These are phyloP conservation scores for Mercurialis annua DNA, from an alignment of 345 rosid genomes.

Conservation along the genomic window DNA sequence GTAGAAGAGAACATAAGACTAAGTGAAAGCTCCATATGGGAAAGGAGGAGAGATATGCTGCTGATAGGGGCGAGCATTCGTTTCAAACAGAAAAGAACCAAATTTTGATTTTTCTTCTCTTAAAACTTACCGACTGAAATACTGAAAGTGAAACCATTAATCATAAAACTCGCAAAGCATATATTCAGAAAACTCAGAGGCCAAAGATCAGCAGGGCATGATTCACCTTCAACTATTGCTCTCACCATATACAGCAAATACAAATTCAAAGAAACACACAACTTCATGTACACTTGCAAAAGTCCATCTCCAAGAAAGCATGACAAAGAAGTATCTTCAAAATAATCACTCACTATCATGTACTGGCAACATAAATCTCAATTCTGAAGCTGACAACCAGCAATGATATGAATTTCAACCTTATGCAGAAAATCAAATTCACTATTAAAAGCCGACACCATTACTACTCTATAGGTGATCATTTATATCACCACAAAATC, in stretches of 20 bases:
- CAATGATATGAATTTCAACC: neutral
- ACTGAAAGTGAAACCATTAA: too few species aligned
- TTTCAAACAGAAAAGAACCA: too few species aligned
- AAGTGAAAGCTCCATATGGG: neutral
- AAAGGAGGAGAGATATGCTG: neutral
- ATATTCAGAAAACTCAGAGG: neutral
- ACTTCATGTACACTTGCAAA: neutral
- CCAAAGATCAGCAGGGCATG: neutral
- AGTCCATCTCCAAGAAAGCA: neutral
- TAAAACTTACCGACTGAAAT: too few species aligned
- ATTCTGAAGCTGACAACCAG: neutral
- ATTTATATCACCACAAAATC: neutral
- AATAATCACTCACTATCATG: neutral
- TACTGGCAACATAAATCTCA: too few species aligned
- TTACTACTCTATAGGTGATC: neutral
- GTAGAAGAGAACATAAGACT: too few species aligned
- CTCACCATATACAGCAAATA: neutral
- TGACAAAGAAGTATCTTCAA: neutral
- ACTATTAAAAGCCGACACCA: neutral
- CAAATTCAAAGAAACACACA: neutral
- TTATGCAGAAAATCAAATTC: neutral
- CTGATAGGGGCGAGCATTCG: too few species aligned
- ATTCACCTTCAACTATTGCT: neutral
- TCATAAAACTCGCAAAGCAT: neutral
- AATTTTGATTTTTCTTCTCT: too few species aligned